A percentile compares a stretch with the other conserved stretches of the same genome.
Conservation (phyloP, 306 rosid genomes). For the Fragaria iinumae region DNA sequence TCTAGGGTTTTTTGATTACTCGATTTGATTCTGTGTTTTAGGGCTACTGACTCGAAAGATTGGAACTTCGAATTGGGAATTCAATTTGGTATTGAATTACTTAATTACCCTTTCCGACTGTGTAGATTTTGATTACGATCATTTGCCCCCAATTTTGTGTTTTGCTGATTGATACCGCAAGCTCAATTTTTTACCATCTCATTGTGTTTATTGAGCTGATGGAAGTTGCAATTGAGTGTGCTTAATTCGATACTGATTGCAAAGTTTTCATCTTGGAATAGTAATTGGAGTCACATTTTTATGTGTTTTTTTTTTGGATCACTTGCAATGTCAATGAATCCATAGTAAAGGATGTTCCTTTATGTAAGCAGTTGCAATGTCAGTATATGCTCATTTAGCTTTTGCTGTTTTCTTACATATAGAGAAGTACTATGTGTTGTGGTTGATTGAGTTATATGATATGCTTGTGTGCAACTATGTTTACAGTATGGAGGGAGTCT, state of each 20-base stretch:
- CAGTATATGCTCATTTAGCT: neutral
- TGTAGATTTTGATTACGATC: constrained; percentile 15
- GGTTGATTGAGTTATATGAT: constrained; percentile 4
- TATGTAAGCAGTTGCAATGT: neutral
- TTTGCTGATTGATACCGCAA: neutral
- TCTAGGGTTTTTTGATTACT: constrained; percentile 25
- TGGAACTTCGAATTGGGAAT: neutral
- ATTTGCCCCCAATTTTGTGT: constrained; percentile 2
- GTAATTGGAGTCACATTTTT: neutral
- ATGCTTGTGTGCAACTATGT: neutral
- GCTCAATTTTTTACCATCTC: neutral
- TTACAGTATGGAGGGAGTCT: constrained; percentile 14
- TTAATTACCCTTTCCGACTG: constrained; percentile 2
- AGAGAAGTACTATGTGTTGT: neutral
- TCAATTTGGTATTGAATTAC: constrained; percentile 12
- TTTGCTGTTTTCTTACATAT: neutral
- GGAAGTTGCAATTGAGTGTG: neutral
- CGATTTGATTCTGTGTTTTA: constrained; percentile 12
- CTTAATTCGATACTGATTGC: neutral
- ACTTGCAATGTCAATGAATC: too few relatives aligned
- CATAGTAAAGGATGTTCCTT: neutral
- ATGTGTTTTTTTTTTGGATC: neutral
- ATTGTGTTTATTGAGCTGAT: neutral
- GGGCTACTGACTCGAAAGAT: constrained; percentile 8
- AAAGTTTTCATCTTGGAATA: neutral